Conservation (phyloP, 345 rosid species). For the Garcia nutans region DNA sequence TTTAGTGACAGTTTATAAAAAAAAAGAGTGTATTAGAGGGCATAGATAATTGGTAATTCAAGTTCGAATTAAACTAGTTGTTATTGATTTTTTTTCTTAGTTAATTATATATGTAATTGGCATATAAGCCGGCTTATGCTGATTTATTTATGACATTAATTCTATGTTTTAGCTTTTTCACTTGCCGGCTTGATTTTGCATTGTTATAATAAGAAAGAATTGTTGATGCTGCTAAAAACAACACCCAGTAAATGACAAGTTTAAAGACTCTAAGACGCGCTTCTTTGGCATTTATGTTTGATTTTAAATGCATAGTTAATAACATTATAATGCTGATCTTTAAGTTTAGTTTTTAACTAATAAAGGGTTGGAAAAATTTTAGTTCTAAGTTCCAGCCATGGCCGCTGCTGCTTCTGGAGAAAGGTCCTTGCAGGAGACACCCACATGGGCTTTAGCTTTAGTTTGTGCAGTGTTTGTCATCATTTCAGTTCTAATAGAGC, state of each 20-base stretch:
- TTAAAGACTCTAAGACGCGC: background rate
- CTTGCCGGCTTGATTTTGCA: background rate
- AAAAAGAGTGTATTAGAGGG: no score
- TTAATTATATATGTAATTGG: background rate
- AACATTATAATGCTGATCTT: background rate
- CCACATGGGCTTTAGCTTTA: slow-evolving; percentile 27
- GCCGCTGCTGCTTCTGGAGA: slow-evolving; percentile 36
- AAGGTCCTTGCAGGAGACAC: slow-evolving; percentile 29
- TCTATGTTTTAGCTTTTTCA: background rate
- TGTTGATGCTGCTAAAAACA: background rate
- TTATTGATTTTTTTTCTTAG: no score
- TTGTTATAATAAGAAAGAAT: background rate
- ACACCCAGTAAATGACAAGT: slow-evolving; percentile 3
- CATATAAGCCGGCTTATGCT: background rate
- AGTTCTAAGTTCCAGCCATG: slow-evolving; percentile 24
- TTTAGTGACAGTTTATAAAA: no score
- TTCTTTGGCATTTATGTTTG: background rate
- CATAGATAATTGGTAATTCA: no score
- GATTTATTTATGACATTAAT: background rate
- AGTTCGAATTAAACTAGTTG: no score
- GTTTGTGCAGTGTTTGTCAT: slow-evolving; percentile 30
- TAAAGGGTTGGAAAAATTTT: background rate
- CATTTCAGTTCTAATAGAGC: slow-evolving; percentile 21
- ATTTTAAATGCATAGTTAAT: slow-evolving; percentile 4
- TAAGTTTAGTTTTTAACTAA: background rate